phyloP scores from a whole-genome alignment of 805 yeast genomes.

The Nadsonia fulvescens region DNA sequence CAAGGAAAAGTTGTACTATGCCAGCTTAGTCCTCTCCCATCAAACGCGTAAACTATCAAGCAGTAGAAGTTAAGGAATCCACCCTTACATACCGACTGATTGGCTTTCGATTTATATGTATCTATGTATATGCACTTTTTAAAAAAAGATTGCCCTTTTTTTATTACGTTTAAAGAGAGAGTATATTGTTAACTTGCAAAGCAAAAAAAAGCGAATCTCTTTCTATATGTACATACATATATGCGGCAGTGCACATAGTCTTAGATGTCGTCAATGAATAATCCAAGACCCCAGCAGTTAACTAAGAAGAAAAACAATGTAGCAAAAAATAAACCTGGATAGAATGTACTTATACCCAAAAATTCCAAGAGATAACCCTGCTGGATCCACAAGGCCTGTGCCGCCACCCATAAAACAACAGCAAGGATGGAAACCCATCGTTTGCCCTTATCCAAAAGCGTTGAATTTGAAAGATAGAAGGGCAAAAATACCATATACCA shows the following conservation, averaged over 20 bases:
- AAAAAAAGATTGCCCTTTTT: too few species aligned
- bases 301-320: slow-evolving; percentile 40
- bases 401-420: slow-evolving; percentile 39
- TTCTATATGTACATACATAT: too few species aligned
- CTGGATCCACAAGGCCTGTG: slow-evolving; percentile 65
- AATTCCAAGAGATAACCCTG: slow-evolving; percentile 72
- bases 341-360: slow-evolving; percentile 47
- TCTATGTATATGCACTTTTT: too few species aligned
- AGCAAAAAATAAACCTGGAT: slow-evolving; percentile 36
- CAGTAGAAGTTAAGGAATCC: too few species aligned
- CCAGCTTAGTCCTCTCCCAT: slow-evolving; percentile 38
- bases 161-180: too few species aligned
- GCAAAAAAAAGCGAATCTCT: too few species aligned
- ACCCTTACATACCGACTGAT: too few species aligned
- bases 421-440: slow-evolving; percentile 8
- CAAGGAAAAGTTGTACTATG: slow-evolving; percentile 62
- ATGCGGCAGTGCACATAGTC: too few species aligned
- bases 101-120: too few species aligned
- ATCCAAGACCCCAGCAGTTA: slow-evolving; percentile 43
- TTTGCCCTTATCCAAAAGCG: slow-evolving; percentile 15
- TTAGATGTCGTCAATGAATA: slow-evolving; percentile 29
- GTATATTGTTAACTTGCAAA: too few species aligned
- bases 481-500: slow-evolving; percentile 88
- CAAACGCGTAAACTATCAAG: too few species aligned
- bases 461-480: slow-evolving; percentile 30